phyloP scores from a whole-genome alignment of 805 yeast species.

The Yarrowia sp. region DNA sequence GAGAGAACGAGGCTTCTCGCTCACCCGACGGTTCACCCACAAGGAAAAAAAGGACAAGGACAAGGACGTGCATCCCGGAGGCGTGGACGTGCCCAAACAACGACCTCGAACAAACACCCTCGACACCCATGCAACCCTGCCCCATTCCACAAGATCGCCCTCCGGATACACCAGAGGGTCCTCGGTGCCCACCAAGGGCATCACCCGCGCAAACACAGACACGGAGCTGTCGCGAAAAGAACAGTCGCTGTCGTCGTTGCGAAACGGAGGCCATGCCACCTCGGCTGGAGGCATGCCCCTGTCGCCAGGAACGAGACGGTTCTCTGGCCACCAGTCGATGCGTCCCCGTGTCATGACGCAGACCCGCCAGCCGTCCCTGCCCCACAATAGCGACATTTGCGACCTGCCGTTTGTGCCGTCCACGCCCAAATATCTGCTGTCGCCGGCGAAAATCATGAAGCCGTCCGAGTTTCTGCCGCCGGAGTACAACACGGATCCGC shows the following conservation, averaged over 20 bases:
- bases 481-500: slow-evolving; percentile 19
- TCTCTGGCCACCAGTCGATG: not conserved
- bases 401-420: slow-evolving; percentile 18
- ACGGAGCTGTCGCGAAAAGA: slow-evolving; percentile 16
- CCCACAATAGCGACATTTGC: slow-evolving; percentile 25
- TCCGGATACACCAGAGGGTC: slow-evolving; percentile 7
- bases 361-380: not conserved
- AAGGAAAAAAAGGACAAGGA: slow-evolving; percentile 14
- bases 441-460: slow-evolving; percentile 4
- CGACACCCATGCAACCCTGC: not conserved
- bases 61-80: not conserved
- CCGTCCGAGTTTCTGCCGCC: slow-evolving; percentile 19
- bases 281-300: not conserved
- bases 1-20: slow-evolving; percentile 12
- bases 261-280: slow-evolving; percentile 22
- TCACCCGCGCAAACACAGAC: slow-evolving; percentile 17
- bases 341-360: slow-evolving; percentile 21
- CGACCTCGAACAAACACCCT: slow-evolving; percentile 16
- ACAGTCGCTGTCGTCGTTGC: slow-evolving; percentile 5
- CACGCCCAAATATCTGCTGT: slow-evolving; percentile 8
- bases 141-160: not conserved
- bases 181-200: slow-evolving; percentile 11
- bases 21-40: slow-evolving; percentile 19
- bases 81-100: not conserved
- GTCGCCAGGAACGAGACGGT: not conserved